Conservation (phyloP, 352 stramenopile genomes). For the Globisporangium acanthophoron region DNA sequence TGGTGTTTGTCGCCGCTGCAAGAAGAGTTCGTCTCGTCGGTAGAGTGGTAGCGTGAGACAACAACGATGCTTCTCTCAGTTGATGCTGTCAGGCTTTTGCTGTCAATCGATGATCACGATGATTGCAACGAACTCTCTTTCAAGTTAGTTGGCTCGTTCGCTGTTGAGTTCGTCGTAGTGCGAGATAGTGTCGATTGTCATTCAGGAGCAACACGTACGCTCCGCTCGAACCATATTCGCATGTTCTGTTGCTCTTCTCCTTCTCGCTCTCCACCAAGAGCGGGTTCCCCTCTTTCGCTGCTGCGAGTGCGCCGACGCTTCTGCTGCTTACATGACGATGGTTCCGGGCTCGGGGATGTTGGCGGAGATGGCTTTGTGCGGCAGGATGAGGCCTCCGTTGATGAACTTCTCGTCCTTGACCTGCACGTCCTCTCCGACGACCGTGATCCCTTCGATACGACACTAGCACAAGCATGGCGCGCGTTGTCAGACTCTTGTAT, state of each 20-base stretch:
- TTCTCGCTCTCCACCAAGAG: no score
- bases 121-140: no score
- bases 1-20: background rate
- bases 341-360: conserved; percentile 82
- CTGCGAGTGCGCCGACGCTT: background rate
- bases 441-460: conserved; percentile 77
- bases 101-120: no score
- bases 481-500: background rate
- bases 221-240: background rate
- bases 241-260: background rate
- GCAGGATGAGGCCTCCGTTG: conserved; percentile 84
- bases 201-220: background rate
- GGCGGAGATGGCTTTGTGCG: conserved; percentile 84
- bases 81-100: no score
- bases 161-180: no score
- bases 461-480: conserved; percentile 27
- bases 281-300: no score
- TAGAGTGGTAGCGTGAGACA: background rate
- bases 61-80: background rate
- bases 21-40: background rate
- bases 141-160: no score
- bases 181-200: background rate
- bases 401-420: conserved; percentile 88
- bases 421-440: conserved; percentile 85
- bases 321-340: conserved; percentile 74